phyloP scores from a whole-genome alignment of 768 basidiomycete genomes.

The Antrodiella citrinella region DNA sequence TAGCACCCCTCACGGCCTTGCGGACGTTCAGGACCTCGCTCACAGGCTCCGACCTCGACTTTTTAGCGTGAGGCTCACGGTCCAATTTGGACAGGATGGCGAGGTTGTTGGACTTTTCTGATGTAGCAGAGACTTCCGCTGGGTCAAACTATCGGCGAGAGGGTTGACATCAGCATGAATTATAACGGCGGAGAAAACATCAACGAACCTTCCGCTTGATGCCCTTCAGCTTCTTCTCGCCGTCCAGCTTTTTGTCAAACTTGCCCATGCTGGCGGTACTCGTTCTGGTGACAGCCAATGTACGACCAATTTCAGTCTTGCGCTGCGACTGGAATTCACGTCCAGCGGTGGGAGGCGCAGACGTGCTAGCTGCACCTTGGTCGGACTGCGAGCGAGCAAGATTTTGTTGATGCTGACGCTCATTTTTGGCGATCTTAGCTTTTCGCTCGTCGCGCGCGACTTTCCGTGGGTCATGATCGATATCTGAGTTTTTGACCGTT shows the following conservation, averaged over 20 bases:
- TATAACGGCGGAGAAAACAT: neutral
- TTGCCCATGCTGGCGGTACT: constrained; percentile 95
- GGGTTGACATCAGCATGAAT: neutral
- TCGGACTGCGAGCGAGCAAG: constrained; percentile 42
- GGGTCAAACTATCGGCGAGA: constrained; percentile 64
- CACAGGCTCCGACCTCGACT: constrained; percentile 37
- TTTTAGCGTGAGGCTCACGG: constrained; percentile 51
- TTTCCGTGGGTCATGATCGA: constrained; percentile 73
- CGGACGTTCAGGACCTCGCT: constrained; percentile 71
- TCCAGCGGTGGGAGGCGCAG: constrained; percentile 1
- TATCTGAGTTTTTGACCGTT: no score
- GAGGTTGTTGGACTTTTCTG: constrained; percentile 69
- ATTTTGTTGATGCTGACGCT: constrained; percentile 68
- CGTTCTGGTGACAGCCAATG: constrained; percentile 63
- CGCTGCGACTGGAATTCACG: constrained; percentile 30
- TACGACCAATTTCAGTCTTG: constrained; percentile 68
- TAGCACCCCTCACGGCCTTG: constrained; percentile 78
- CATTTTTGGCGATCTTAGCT: constrained; percentile 77
- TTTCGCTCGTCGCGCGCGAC: constrained; percentile 74
- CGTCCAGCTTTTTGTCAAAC: constrained; percentile 85
- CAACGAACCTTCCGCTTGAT: constrained; percentile 82
- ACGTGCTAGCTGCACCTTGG: constrained; percentile 22
- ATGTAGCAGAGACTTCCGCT: constrained; percentile 51
- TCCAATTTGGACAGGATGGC: constrained; percentile 74
- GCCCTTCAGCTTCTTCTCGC: constrained; percentile 83